Percentiles rank a stretch among this genome's conserved stretches.
phyloP scores from a whole-genome alignment of 306 rosid species.

The Sophora flavescens region DNA sequence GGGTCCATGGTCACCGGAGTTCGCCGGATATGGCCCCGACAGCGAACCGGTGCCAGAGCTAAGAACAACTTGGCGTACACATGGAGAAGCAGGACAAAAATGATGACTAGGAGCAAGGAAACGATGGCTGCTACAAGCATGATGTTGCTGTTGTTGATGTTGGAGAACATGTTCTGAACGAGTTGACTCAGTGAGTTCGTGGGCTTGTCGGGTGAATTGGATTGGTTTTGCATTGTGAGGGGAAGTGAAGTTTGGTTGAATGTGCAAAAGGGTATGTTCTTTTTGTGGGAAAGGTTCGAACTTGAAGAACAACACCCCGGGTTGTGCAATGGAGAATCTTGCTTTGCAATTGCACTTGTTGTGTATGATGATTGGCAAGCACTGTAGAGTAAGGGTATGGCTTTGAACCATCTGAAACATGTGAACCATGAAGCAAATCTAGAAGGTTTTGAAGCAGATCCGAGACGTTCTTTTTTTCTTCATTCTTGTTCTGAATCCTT shows the following conservation, averaged over 20 bases:
- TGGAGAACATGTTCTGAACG: slow-evolving; percentile 63
- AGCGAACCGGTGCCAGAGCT: slow-evolving; percentile 50
- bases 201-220: slow-evolving; percentile 36
- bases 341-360: not conserved
- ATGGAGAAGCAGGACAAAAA: slow-evolving; percentile 94
- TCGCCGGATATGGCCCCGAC: slow-evolving; percentile 47
- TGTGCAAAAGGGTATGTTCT: slow-evolving; percentile 29
- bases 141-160: slow-evolving; percentile 62
- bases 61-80: slow-evolving; percentile 85
- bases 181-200: slow-evolving; percentile 56
- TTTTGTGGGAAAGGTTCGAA: slow-evolving; percentile 9
- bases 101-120: slow-evolving; percentile 78
- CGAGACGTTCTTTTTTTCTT: no score
- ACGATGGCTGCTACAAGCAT: slow-evolving; percentile 82
- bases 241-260: slow-evolving; percentile 16
- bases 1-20: slow-evolving; percentile 54
- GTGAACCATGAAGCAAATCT: no score
- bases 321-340: slow-evolving; percentile 5
- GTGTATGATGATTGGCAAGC: slow-evolving; percentile 25
- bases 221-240: slow-evolving; percentile 49
- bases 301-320: slow-evolving; percentile 20
- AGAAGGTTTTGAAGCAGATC: no score
- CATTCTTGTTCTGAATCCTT: no score
- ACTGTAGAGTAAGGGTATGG: slow-evolving; percentile 4
- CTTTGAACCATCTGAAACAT: no score